Conservation (phyloP, 148 eudicot species). For the Rhododendron molle region DNA sequence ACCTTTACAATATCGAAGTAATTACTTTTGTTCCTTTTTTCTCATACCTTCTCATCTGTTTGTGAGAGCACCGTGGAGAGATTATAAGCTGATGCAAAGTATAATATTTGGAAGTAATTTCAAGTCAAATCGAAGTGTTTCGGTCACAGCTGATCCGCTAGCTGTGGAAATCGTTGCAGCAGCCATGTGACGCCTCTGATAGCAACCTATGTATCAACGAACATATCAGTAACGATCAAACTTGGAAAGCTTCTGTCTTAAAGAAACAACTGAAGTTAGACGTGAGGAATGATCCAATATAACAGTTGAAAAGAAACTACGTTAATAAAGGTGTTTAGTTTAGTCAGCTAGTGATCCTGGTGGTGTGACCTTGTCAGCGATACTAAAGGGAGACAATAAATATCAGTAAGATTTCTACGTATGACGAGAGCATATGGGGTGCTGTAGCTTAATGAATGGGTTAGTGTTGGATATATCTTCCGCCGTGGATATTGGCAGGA, state of each 20-base stretch:
- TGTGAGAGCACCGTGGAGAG: no score
- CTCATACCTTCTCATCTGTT: background rate
- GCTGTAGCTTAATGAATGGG: background rate
- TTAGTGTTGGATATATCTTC: background rate
- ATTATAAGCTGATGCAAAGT: background rate
- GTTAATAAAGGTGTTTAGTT: background rate
- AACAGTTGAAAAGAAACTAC: background rate
- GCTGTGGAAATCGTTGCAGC: slow-evolving; percentile 62
- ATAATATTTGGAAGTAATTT: background rate
- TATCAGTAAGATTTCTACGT: background rate
- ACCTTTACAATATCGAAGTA: background rate
- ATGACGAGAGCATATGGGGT: background rate
- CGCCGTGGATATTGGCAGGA: background rate
- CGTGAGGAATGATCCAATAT: background rate
- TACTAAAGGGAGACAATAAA: background rate
- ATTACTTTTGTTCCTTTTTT: background rate
- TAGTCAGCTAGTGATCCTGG: background rate
- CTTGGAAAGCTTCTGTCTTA: background rate
- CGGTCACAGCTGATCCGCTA: slow-evolving; percentile 43
- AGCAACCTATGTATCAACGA: slow-evolving; percentile 34
- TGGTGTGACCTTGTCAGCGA: background rate
- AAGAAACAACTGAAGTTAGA: background rate
- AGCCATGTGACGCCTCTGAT: slow-evolving; percentile 80
- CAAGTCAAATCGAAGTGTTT: background rate
- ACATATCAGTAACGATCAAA: background rate